Evolutionary conservation across 2,329 filamentous ascomycete species (phyloP), one percentile per base, ranked within the genome.

Genomic region (Scolecobasidium constrictum): DNA sequence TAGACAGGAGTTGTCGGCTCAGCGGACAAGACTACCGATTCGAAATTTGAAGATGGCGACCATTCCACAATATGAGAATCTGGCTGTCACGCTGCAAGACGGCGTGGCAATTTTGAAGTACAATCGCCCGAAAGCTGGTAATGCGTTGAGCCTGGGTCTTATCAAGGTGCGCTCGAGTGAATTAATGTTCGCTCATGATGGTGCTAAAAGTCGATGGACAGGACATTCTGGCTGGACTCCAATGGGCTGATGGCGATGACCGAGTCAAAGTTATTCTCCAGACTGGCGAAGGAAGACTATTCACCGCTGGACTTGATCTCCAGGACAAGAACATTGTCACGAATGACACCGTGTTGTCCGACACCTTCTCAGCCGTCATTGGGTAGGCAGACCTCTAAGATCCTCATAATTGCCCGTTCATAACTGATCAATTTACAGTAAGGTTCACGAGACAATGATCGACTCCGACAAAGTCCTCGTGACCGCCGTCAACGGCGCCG

Each of bases 401-500:
- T n/a, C 9, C 26, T 31, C n/a, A 7, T n/a, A 31, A 7, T n/a
- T 7, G 9, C 9, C 9, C 9, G n/a, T n/a, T 9, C 26, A 31
- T 31, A 31, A 31, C n/a, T 7, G n/a, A 31, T n/a, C 9, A 9
- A 7, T 7, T 40, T 53, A 51, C 40, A 42, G 50, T 36, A 38
- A 45, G 18, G 33, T 52, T n/a, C 50, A 50, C 41, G 43, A 42
- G 35, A 45, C 44, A 4, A 35, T 53, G 13, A 52, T 53, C 21
- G 26, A 40, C 6, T 48, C 45, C n/a, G 39, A 52, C 22, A 53
- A 53, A 43, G 46, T 52, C 20, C 43, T 53, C 35, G 49, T 53
- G 2, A 49, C 49, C 31, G 51, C 50, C 9, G 51, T 53, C 5
- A 53, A 53, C 31, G 50, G 51, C 11, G 48, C 51, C 18, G 49